Base-by-base conservation (phyloP, 768 basidiomycete species). In the Naganishia onofrii region DNA sequence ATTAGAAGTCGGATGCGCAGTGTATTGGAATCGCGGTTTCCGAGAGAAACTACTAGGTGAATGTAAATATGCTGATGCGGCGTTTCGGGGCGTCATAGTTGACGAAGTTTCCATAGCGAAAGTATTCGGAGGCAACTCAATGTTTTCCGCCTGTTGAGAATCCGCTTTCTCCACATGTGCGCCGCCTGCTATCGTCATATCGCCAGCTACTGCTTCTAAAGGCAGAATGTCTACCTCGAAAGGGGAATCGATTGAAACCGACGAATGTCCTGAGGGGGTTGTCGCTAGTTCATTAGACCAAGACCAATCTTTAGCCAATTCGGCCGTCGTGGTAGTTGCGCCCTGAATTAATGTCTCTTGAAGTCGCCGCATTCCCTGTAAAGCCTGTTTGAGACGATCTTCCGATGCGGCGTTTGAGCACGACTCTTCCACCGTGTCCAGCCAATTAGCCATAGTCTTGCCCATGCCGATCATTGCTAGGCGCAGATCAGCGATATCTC, bases 401-500 rank as follows among this genome's bases (percentile, higher is more conserved):
- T 64, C 65, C 17, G 67, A n/a, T 17, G 21, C 29, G 7, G 6
- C 29, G 15, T 55, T 44, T 21, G 28, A 31, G 26, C 32, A 44
- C 28, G 28, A 26, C 21, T 68, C 38, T 26, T 63, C 56, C 34
- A 79, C 44, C 7, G 64, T 55, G 7, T 69, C 69, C 51, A 78
- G 38, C 77, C 77, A 78, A 26, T 74, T 74, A 8, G 71, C 52
- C 76, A 81, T 76, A 5, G 76, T 76, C 69, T 77, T 78, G 23
- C 79, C 79, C 79, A 81, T 81, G 0, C 79, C 79, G 8, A 79
- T 32, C 79, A 81, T 79, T 3, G 75, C 77, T 38, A 79, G 58
- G 29, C 76, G 72, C 19, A 81, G 64, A 28, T 81, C 79, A 12
- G 78, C 78, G 60, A 81, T 72, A 53, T 81, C 77, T 60, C 76